Evolutionary conservation across 2,329 filamentous ascomycete species (phyloP), one percentile per base, ranked within the genome.

Genomic region (Mycosphaerella arachidis): DNA sequence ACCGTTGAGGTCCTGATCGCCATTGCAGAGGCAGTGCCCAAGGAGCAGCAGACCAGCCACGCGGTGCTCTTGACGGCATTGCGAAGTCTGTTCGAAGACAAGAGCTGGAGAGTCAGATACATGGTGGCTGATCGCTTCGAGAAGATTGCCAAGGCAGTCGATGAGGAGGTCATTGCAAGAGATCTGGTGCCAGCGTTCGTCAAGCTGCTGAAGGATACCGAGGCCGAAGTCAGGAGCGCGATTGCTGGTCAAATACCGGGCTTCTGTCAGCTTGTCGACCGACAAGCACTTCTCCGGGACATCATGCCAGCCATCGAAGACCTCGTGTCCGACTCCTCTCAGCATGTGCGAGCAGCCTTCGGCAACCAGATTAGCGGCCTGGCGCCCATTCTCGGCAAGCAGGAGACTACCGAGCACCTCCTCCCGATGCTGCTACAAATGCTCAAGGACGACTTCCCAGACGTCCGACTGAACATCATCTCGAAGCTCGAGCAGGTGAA

Each of bases 121-220:
- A 99, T 99, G 94, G 94, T 99, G 70, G 94, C 94, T 53, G 94
- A 99, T 77, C 86, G 92, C 74, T 99, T 97, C 73, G 94, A 99
- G 78, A 97, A 97, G 92, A 96, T 99, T 75, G 94, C 94, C 64
- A 97, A 97, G 81, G 94, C 94, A 33, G 94, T 99, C 54, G 92
- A 97, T 72, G 93, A 97, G 69, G 94, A 99, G 78, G 92, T 97
- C 59, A 88, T 99, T 55, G 89, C 89, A 61, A 84, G 94, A 72
- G 94, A 99, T 77, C 84, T 99, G 67, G 93, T 97, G 12, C 94
- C 94, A 35, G 90, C 94, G 9, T 99, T 99, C 73, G 92, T 97
- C 66, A 97, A 97, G 81, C 85, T 99, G 55, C 83, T 99, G 65
- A 99, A 99, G 78, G 94, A 99, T 74, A 96, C 91, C 68, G 94